These are phyloP conservation scores for Cardiospermum halicacabum DNA, from an alignment of 345 rosid species.

Conservation along the genomic window DNA sequence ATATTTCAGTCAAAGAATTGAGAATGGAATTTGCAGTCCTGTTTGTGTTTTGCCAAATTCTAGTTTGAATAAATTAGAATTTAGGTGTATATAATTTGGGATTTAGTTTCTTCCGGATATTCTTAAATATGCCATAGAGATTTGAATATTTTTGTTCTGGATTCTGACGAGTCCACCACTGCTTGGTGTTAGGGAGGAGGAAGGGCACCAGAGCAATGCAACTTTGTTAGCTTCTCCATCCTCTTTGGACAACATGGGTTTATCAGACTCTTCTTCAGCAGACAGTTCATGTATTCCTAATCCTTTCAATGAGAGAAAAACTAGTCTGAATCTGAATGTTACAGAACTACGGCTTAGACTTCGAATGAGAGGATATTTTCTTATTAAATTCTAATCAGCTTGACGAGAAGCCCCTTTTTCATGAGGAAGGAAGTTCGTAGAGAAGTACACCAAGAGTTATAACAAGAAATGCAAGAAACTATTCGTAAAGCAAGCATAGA, in stretches of 20 bases:
- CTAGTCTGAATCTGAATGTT: conserved; percentile 50
- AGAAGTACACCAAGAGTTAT: too few relatives aligned
- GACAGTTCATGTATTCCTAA: conserved; percentile 33
- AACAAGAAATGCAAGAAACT: too few relatives aligned
- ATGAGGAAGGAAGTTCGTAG: too few relatives aligned
- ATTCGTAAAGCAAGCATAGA: too few relatives aligned
- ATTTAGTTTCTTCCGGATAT: background rate
- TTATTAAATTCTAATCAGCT: conserved; percentile 24
- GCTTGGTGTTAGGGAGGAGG: conserved; percentile 43
- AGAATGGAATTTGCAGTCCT: too few relatives aligned
- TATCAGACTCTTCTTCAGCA: conserved; percentile 45
- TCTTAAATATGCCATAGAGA: conserved; percentile 18
- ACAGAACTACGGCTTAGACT: conserved; percentile 69
- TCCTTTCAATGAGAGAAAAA: conserved; percentile 24
- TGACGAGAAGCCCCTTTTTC: conserved; percentile 60
- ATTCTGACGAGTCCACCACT: conserved; percentile 54
- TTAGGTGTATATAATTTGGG: too few relatives aligned
- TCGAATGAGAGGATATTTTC: conserved; percentile 42
- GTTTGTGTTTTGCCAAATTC: background rate
- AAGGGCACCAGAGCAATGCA: conserved; percentile 39
- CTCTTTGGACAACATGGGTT: conserved; percentile 43
- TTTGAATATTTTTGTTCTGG: conserved; percentile 8
- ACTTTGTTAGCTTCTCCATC: conserved; percentile 38
- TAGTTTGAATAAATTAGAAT: background rate
- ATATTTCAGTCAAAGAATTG: too few relatives aligned